Evolutionary conservation across 352 stramenopile species (phyloP).

Genomic region (Globisporangium acanthophoron): DNA sequence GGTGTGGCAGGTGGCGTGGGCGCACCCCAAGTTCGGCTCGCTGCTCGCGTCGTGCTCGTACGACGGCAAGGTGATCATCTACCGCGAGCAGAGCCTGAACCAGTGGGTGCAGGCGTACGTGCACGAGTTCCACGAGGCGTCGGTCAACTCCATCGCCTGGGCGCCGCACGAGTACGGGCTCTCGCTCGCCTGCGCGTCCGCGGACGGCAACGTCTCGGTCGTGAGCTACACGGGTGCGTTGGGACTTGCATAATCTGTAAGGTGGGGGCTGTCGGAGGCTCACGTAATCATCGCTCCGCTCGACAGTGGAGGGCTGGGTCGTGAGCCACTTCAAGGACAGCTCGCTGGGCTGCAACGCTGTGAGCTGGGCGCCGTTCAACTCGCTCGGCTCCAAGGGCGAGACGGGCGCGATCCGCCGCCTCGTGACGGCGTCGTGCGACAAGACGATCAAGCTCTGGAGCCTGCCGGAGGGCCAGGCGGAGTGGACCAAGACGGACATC

Average conservation of each 20-base stretch:
- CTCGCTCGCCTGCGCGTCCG: constrained; percentile 90
- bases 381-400: constrained; percentile 49
- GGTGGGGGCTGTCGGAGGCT: not conserved
- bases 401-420: constrained; percentile 44
- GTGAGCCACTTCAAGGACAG: constrained; percentile 93
- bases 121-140: constrained; percentile 84
- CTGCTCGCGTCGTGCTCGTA: constrained; percentile 97
- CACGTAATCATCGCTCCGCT: too few species aligned
- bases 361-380: constrained; percentile 94
- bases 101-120: constrained; percentile 94
- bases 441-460: constrained; percentile 97
- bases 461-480: constrained; percentile 56
- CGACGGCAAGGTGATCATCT: constrained; percentile 97
- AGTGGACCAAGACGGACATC: constrained; percentile 79
- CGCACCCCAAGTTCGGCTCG: constrained; percentile 96
- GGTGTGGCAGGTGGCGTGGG: constrained; percentile 98
- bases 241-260: too few species aligned
- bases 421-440: constrained; percentile 97
- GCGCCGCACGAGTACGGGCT: constrained; percentile 96
- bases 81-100: constrained; percentile 90
- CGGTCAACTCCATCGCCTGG: constrained; percentile 96
- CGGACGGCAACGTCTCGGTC: constrained; percentile 93
- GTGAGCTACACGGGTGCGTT: constrained; percentile 71
- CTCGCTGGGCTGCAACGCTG: constrained; percentile 94
- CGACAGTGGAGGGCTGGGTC: constrained; percentile 79